These are phyloP conservation scores for Colletotrichum tropicale DNA, from an alignment of 2,329 filamentous ascomycete species.

Conservation along the genomic window DNA sequence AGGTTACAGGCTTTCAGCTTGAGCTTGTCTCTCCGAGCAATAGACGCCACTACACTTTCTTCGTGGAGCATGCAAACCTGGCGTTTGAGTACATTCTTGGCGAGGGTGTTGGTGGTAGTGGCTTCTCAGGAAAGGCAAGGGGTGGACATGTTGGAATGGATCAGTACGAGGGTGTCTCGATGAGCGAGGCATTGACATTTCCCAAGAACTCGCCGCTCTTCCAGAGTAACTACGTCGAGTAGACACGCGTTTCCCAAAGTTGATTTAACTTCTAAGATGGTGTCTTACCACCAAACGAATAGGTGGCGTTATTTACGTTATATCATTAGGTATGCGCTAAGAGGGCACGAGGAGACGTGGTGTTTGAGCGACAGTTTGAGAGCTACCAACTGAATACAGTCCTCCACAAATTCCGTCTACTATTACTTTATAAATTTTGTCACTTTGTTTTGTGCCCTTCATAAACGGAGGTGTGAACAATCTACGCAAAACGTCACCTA, in stretches of 20 bases:
- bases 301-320: neutral
- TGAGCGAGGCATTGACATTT: constrained; percentile 20
- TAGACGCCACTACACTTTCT: neutral
- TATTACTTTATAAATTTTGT: too few species aligned
- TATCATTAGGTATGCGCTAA: neutral
- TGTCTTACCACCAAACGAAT: neutral
- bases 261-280: fast-evolving
- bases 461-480: too few species aligned
- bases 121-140: constrained; percentile 7
- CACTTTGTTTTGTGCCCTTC: too few species aligned
- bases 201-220: constrained; percentile 23
- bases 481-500: too few species aligned
- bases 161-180: constrained; percentile 16
- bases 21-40: neutral
- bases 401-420: too few species aligned
- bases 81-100: neutral
- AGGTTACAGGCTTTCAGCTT: neutral
- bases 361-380: too few species aligned
- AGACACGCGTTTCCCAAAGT: neutral
- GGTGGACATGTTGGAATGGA: constrained; percentile 9
- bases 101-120: constrained; percentile 20
- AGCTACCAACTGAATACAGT: too few species aligned
- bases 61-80: neutral
- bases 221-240: constrained; percentile 20
- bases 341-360: neutral